phyloP scores from a whole-genome alignment of 345 rosid genomes.

The Arabis hirsuta region DNA sequence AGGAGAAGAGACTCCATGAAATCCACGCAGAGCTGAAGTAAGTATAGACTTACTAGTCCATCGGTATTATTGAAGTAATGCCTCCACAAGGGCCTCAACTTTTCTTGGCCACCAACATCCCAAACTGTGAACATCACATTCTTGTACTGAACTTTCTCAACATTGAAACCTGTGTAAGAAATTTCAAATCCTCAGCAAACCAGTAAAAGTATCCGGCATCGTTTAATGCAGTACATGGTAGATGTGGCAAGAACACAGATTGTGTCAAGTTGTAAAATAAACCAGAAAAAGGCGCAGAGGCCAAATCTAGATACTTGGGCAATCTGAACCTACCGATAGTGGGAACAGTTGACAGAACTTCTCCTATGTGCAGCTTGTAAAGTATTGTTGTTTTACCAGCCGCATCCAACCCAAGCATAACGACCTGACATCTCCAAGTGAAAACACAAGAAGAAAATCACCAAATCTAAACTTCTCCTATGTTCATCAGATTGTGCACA shows the following conservation, averaged over 20 bases:
- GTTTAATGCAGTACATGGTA: background rate
- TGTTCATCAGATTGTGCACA: background rate
- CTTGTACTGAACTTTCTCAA: slow-evolving; percentile 99
- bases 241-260: background rate
- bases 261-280: background rate
- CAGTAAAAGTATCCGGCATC: background rate
- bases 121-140: slow-evolving; percentile 97
- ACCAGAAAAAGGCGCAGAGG: background rate
- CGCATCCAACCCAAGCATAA: slow-evolving; percentile 97
- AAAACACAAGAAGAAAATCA: slow-evolving; percentile 20
- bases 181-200: slow-evolving; percentile 22
- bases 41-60: slow-evolving; percentile 68
- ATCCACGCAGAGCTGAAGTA: slow-evolving; percentile 2
- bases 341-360: slow-evolving; percentile 96
- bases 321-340: slow-evolving; percentile 69
- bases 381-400: slow-evolving; percentile 97
- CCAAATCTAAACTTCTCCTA: background rate
- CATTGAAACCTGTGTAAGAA: slow-evolving; percentile 83
- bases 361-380: slow-evolving; percentile 97
- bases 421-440: slow-evolving; percentile 65
- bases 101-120: slow-evolving; percentile 99
- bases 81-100: slow-evolving; percentile 97
- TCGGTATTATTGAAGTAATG: slow-evolving; percentile 98
- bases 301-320: background rate
- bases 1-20: slow-evolving; percentile 6